Percentiles rank a stretch among this genome's conserved stretches.
These are phyloP conservation scores for Botrytis porri DNA, from an alignment of 2,329 filamentous ascomycete genomes.

Conservation along the genomic window DNA sequence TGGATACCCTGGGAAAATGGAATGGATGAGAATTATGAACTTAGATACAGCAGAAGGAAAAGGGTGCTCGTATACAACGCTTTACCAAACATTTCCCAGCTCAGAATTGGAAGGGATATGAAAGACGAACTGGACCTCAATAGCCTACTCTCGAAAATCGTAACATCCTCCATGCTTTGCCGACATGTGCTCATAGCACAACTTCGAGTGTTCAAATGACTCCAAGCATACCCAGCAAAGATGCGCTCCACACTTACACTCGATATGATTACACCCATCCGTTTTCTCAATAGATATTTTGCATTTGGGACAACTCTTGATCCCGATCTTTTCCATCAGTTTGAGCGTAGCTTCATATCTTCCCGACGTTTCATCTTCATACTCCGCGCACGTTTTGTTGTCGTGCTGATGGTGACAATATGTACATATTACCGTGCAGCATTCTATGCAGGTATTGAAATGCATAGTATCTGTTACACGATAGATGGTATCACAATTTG, in stretches of 20 bases:
- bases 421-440: slow-evolving; percentile 21
- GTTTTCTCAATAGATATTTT: slow-evolving; percentile 31
- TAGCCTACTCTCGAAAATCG: not conserved
- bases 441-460: slow-evolving; percentile 10
- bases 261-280: slow-evolving; percentile 48
- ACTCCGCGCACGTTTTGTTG: slow-evolving; percentile 25
- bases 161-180: slow-evolving; percentile 16
- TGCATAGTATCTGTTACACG: not conserved
- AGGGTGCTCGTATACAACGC: not conserved
- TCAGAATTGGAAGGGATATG: not conserved
- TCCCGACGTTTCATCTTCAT: slow-evolving; percentile 22
- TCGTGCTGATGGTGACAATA: slow-evolving; percentile 25
- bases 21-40: not conserved
- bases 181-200: slow-evolving; percentile 34
- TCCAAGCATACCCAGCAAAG: slow-evolving; percentile 50
- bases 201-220: slow-evolving; percentile 33
- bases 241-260: slow-evolving; percentile 44
- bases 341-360: slow-evolving; percentile 23
- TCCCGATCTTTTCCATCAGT: slow-evolving; percentile 39
- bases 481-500: slow-evolving; percentile 16
- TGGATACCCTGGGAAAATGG: no score
- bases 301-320: slow-evolving; percentile 43
- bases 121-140: not conserved
- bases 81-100: not conserved
- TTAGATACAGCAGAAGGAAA: not conserved